Percentiles rank a stretch among this genome's conserved stretches.
Conservation (phyloP, 2,329 filamentous ascomycete genomes). For the Tolypocladium album region DNA sequence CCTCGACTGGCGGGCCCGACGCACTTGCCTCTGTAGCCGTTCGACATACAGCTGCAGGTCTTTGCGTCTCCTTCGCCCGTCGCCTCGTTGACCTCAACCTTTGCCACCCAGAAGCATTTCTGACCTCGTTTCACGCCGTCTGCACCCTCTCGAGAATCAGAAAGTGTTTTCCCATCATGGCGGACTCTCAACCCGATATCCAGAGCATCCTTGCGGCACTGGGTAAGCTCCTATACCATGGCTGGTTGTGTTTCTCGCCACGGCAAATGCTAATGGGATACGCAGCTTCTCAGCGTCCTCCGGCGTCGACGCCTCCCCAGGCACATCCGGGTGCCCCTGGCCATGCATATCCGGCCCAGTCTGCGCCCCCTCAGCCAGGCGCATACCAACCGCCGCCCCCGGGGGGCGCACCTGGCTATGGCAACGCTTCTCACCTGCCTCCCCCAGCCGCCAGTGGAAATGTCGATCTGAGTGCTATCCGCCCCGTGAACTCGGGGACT, state of each 20-base stretch:
- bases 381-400: constrained; percentile 26
- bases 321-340: constrained; percentile 25
- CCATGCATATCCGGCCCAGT: constrained; percentile 28
- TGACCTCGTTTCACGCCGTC: background rate
- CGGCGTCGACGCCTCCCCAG: constrained; percentile 30
- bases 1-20: background rate
- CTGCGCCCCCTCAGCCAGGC: constrained; percentile 21
- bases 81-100: background rate
- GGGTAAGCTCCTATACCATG: constrained; percentile 22
- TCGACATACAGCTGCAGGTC: background rate
- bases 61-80: background rate
- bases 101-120: background rate
- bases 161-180: constrained; percentile 15
- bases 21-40: background rate
- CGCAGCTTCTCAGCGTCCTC: constrained; percentile 32
- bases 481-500: constrained; percentile 68
- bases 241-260: no score
- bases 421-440: constrained; percentile 38
- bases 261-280: background rate
- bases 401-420: constrained; percentile 20
- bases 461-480: constrained; percentile 70
- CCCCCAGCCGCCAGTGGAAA: constrained; percentile 65
- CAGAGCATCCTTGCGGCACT: constrained; percentile 38
- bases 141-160: background rate
- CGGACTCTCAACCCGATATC: constrained; percentile 28